phyloP scores from a whole-genome alignment of 83 land plant genomes.

The Thuja plicata region DNA sequence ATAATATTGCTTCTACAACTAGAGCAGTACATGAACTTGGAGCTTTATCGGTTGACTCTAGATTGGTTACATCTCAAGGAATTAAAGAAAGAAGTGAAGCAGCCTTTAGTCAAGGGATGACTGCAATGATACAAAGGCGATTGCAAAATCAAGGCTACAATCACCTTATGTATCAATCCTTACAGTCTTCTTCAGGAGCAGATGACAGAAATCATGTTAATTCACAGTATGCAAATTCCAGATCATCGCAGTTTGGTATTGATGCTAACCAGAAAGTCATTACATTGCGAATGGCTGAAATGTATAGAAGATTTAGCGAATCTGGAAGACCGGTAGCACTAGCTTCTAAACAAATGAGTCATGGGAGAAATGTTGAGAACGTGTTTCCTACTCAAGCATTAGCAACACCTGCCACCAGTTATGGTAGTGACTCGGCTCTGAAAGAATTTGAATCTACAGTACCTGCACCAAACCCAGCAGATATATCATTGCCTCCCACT shows the following conservation, averaged over 20 bases:
- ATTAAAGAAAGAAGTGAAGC: conserved; percentile 8
- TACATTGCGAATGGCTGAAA: conserved; percentile 2
- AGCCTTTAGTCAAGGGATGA: conserved; percentile 7
- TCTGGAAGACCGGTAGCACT: conserved; percentile 7
- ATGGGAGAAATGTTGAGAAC: conserved; percentile 24
- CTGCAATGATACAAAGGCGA: not conserved
- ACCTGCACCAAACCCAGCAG: conserved; percentile 1
- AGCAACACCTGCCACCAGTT: not conserved
- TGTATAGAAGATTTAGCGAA: conserved; percentile 28
- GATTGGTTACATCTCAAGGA: conserved; percentile 7
- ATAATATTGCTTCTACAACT: not conserved
- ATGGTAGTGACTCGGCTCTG: conserved; percentile 5
- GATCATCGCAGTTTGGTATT: conserved; percentile 54
- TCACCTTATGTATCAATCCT: conserved; percentile 3
- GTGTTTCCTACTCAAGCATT: conserved; percentile 7
- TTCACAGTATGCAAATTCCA: conserved; percentile 59
- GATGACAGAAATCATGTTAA: conserved; percentile 32
- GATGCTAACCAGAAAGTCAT: conserved; percentile 34
- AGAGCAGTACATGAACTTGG: not conserved
- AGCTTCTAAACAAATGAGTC: conserved; percentile 23
- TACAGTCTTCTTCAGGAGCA: conserved; percentile 14
- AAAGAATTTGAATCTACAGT: conserved; percentile 9
- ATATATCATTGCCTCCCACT: not conserved
- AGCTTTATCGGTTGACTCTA: not conserved
- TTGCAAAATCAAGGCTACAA: conserved; percentile 9